phyloP scores from a whole-genome alignment of 176 grass and related monocot species.

The Sorghum bicolor region Sorghum_bicolor_NCBIv3 NC_012876.2:1141001-1141500 shows the following conservation, averaged over 20 bases:
- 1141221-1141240: constrained; percentile 54
- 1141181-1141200: constrained; percentile 39
- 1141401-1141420: constrained; percentile 27
- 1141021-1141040: not conserved
- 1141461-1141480: constrained; percentile 48
- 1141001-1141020: not conserved
- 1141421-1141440: constrained; percentile 33
- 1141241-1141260: constrained; percentile 47
- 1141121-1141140: constrained; percentile 27
- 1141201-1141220: constrained; percentile 32
- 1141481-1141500: constrained; percentile 7
- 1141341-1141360: not conserved
- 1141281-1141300: not conserved
- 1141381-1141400: constrained; percentile 36
- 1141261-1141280: constrained; percentile 33
- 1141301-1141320: constrained; percentile 8
- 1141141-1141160: not conserved
- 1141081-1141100: constrained; percentile 8
- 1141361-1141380: constrained; percentile 38
- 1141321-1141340: not conserved
- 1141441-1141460: not conserved
- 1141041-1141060: not conserved
- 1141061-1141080: constrained; percentile 24
- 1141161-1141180: constrained; percentile 38
- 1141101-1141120: not conserved